Conservation (phyloP, 2,329 filamentous ascomycete species). For the Clonostachys chloroleuca region DNA sequence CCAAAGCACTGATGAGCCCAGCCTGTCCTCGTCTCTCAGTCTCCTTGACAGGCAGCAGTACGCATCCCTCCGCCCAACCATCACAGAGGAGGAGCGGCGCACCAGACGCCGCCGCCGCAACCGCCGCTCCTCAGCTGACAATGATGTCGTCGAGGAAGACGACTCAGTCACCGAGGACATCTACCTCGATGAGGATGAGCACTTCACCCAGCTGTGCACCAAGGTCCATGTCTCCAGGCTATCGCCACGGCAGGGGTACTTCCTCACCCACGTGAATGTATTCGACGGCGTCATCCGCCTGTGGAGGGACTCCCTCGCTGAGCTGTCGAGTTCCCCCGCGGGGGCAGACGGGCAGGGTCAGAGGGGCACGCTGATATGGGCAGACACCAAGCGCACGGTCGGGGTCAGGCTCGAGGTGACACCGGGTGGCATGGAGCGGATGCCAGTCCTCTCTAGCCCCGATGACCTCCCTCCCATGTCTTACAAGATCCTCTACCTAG, state of each 20-base stretch:
- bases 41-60: slow-evolving; percentile 46
- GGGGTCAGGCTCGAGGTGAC: slow-evolving; percentile 64
- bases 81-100: slow-evolving; percentile 45
- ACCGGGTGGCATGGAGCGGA: slow-evolving; percentile 22
- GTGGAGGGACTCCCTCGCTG: slow-evolving; percentile 67
- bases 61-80: slow-evolving; percentile 64
- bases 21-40: slow-evolving; percentile 29
- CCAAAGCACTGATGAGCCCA: slow-evolving; percentile 12
- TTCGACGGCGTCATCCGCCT: slow-evolving; percentile 66
- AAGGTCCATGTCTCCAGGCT: slow-evolving; percentile 65
- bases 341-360: neutral
- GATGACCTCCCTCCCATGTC: slow-evolving; percentile 64
- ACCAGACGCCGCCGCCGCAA: neutral
- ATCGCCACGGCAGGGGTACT: slow-evolving; percentile 54
- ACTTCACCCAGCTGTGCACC: slow-evolving; percentile 71
- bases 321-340: slow-evolving; percentile 17
- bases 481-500: slow-evolving; percentile 69
- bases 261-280: slow-evolving; percentile 61
- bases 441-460: slow-evolving; percentile 48
- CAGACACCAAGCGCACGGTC: slow-evolving; percentile 56
- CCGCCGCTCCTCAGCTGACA: slow-evolving; percentile 5
- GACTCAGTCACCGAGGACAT: slow-evolving; percentile 52
- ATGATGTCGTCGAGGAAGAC: slow-evolving; percentile 18
- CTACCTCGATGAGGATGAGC: slow-evolving; percentile 62
- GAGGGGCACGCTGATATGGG: slow-evolving; percentile 56